phyloP scores from a whole-genome alignment of 352 stramenopile species.

The Globisporangium cystogenes region DNA sequence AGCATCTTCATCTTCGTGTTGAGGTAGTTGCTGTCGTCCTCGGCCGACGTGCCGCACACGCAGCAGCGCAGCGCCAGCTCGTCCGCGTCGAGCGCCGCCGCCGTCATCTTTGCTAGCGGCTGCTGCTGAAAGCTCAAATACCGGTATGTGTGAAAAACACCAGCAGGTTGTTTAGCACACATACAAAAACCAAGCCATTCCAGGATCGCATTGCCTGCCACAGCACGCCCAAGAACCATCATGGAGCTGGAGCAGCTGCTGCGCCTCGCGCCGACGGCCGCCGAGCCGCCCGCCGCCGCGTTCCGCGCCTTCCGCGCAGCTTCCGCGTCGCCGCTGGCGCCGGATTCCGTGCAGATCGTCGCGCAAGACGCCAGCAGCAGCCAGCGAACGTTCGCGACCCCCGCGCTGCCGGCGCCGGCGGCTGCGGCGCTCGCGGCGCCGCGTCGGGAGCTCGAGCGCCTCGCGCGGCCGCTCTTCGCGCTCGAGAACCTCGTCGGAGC shows the following conservation, averaged over 20 bases:
- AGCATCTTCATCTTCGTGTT: conserved; percentile 92
- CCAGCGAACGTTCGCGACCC: conserved; percentile 31
- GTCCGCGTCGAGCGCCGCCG: conserved; percentile 37
- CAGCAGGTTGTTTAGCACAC: no score
- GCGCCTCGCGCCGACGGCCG: conserved; percentile 17
- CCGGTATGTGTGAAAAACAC: no score
- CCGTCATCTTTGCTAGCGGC: background rate
- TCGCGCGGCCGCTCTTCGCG: conserved; percentile 27
- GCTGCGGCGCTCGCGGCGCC: conserved; percentile 16
- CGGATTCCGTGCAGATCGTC: conserved; percentile 43
- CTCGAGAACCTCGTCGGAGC: conserved; percentile 37
- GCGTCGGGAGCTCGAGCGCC: conserved; percentile 20
- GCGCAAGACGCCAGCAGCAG: background rate
- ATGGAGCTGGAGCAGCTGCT: conserved; percentile 30
- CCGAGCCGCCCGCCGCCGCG: conserved; percentile 3
- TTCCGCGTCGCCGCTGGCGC: conserved; percentile 35
- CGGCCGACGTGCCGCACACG: conserved; percentile 79
- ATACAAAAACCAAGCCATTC: no score
- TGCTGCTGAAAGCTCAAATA: no score
- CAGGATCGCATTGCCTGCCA: no score
- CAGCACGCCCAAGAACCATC: no score
- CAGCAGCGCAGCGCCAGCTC: conserved; percentile 81
- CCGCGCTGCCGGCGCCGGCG: conserved; percentile 33
- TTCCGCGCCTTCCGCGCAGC: conserved; percentile 18
- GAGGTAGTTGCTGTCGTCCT: conserved; percentile 86